These are phyloP conservation scores for Teunomyces atbi DNA, from an alignment of 805 yeast species.

Conservation along the genomic window DNA sequence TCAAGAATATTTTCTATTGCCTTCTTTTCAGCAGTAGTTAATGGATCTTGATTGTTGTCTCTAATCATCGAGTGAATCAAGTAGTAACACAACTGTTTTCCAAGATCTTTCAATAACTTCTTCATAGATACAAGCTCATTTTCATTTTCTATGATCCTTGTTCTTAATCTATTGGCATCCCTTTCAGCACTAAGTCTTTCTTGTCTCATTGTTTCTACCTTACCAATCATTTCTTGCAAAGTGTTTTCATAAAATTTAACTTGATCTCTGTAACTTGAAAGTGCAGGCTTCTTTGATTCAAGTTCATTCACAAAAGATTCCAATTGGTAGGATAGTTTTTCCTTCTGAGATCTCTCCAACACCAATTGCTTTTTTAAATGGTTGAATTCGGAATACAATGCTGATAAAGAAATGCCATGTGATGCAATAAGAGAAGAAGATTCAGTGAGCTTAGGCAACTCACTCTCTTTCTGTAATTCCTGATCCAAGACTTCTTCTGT, in stretches of 20 bases:
- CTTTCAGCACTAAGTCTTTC: conserved; percentile 48
- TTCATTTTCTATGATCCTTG: conserved; percentile 41
- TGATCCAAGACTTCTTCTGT: conserved; percentile 42
- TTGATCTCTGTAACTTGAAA: conserved; percentile 62
- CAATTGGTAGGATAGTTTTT: conserved; percentile 66
- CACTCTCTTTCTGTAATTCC: conserved; percentile 38
- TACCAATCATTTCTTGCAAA: conserved; percentile 50
- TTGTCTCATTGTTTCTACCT: conserved; percentile 50
- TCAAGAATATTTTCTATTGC: conserved; percentile 57
- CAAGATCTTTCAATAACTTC: conserved; percentile 66
- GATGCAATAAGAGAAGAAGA: conserved; percentile 53
- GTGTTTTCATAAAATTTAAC: conserved; percentile 54
- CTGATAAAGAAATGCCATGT: conserved; percentile 59
- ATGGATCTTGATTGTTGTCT: conserved; percentile 55
- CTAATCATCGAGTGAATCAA: conserved; percentile 64
- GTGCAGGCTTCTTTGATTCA: conserved; percentile 73
- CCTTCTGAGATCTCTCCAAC: conserved; percentile 69
- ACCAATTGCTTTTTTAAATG: conserved; percentile 63
- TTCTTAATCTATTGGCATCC: conserved; percentile 33
- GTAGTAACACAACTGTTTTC: conserved; percentile 76
- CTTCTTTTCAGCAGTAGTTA: conserved; percentile 63
- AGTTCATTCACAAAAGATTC: conserved; percentile 71
- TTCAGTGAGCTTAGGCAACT: conserved; percentile 48
- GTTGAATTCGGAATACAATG: conserved; percentile 63
- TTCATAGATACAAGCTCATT: conserved; percentile 48